Evolutionary conservation across 257 asterid species (phyloP), one percentile per base, ranked within the genome.

Genomic region (Coffea eugenioides): DNA sequence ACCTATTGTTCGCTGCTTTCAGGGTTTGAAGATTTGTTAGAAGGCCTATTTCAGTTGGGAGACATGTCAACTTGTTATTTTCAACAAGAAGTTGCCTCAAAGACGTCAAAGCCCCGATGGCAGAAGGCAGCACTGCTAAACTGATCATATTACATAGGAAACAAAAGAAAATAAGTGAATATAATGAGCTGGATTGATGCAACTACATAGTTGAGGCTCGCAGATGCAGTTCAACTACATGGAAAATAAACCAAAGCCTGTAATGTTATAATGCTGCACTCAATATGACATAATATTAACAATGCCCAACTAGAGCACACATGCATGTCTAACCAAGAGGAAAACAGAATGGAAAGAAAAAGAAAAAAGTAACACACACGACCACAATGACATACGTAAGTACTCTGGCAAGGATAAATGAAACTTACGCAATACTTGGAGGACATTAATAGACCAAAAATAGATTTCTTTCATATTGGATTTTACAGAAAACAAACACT

Each of bases 1-100:
- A 95, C 99, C 98, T 92, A 89, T 95, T 95, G 85, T 88, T 93
- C 83, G 88, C 90, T 81, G 87, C 91, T 83, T 88, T 93, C 86
- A 95, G 71, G 79, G 90, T 85, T 90, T 95, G 88, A 77, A 93
- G 99, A 79, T 83, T 84, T 5, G 85, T 86, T 80, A 95, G 84
- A 71, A 79, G 82, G 79, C 97, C 93, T 62, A 95, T 89, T 87
- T 93, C 99, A 80, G 86, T 49, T 59, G 98, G 97, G 84, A 95
- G 85, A 79, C 84, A 76, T 52, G 82, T 90, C 88, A 95, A 83
- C 81, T 88, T 82, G 85, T 93, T 95, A 81, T 84, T 84, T 72
- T 85, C 91, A 59, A 92, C 59, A 69, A 89, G 83, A 84, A 95
- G 97, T 49, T 90, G 91, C 91, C 79, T 88, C 88, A 95, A 86